Conservation (phyloP, 2,329 filamentous ascomycete genomes). For the Parastagonospora avenae region DNA sequence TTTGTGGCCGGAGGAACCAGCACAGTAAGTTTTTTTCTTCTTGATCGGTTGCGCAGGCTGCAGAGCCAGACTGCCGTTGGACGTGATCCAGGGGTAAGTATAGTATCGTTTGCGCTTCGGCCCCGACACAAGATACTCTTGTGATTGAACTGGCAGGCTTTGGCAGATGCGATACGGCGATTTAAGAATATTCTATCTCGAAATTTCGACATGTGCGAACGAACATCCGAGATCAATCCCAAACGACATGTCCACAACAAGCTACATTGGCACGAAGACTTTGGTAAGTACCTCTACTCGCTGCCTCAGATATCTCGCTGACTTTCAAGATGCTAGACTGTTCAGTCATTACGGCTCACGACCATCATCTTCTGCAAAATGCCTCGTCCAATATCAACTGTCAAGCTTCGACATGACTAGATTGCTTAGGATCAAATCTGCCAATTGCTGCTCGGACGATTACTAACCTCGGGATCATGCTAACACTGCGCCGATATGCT, state of each 20-base stretch:
- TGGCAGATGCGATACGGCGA: not conserved
- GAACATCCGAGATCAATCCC: no score
- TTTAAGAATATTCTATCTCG: no score
- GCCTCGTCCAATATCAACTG: not conserved
- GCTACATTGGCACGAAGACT: no score
- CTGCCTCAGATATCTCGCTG: no score
- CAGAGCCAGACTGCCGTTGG: no score
- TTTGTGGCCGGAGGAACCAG: not conserved
- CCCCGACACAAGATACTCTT: not conserved
- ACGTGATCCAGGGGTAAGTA: slow-evolving; percentile 1
- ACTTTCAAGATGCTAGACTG: no score
- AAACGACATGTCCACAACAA: no score
- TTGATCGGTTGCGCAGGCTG: not conserved
- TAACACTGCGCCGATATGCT: not conserved
- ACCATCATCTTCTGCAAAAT: no score
- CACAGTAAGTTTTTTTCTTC: slow-evolving; percentile 5
- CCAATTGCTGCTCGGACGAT: not conserved
- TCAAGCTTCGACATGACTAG: not conserved
- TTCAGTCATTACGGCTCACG: no score
- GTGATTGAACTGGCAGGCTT: not conserved
- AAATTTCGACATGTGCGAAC: no score
- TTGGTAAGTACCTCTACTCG: no score
- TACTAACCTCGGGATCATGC: not conserved
- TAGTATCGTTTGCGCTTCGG: not conserved
- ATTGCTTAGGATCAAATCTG: not conserved